Percentiles rank a stretch among this genome's conserved stretches.
These are phyloP conservation scores for Hypoxylon fragiforme DNA, from an alignment of 495 filamentous ascomycete genomes.

Conservation along the genomic window DNA sequence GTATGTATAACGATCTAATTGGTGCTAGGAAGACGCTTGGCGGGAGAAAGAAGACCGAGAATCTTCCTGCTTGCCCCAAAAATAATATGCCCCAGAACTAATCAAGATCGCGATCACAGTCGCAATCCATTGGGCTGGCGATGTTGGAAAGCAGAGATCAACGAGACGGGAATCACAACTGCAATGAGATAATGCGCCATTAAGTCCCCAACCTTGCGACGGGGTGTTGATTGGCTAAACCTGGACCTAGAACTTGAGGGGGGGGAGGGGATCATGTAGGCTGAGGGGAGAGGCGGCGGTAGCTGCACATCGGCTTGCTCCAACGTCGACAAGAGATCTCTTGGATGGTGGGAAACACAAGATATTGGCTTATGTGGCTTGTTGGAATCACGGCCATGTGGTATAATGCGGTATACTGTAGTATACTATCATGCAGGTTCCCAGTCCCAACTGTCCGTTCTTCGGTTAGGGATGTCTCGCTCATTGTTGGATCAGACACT, in stretches of 20 bases:
- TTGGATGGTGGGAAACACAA: neutral
- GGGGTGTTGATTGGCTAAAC: constrained; percentile 21
- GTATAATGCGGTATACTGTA: neutral
- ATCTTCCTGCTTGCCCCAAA: neutral
- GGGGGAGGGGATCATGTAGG: constrained; percentile 9
- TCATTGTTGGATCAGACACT: constrained; percentile 2
- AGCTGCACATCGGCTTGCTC: constrained; percentile 10
- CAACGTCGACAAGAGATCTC: constrained; percentile 2
- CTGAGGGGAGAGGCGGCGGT: constrained; percentile 8
- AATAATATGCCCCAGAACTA: constrained; percentile 14
- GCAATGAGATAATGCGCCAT: too few relatives aligned
- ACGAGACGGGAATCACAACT: constrained; percentile 23
- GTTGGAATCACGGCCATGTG: constrained; percentile 1
- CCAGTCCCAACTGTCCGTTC: constrained; percentile 10
- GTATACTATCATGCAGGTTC: constrained; percentile 15
- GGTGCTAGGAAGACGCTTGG: constrained; percentile 29
- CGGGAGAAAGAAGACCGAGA: constrained; percentile 15
- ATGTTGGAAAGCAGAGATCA: constrained; percentile 28
- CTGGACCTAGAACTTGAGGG: constrained; percentile 1
- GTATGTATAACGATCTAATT: too few relatives aligned
- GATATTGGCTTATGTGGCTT: constrained; percentile 4
- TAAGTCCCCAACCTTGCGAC: constrained; percentile 21
- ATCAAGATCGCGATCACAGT: constrained; percentile 31
- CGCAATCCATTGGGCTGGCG: constrained; percentile 14
- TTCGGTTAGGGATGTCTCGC: neutral